Evolutionary conservation across 768 basidiomycete genomes (phyloP).

Genomic region (Chlorophyllum brunneum): DNA sequence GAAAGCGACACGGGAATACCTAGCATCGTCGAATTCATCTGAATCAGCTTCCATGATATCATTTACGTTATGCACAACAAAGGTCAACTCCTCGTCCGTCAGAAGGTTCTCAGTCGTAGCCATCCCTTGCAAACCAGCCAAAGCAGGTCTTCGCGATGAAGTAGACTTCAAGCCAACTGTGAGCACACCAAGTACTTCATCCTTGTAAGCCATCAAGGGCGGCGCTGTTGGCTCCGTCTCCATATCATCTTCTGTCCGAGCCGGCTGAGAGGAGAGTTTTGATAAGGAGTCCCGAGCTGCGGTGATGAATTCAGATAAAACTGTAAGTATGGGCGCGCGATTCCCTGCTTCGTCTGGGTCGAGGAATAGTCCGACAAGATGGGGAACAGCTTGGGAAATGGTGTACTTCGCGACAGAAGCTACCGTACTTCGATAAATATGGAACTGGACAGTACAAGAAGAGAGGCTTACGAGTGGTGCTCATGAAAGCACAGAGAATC

Average conservation of each 20-base stretch:
- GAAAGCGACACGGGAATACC: conserved; percentile 28
- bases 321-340: conserved; percentile 60
- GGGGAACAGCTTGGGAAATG: conserved; percentile 64
- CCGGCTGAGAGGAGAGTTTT: conserved; percentile 9
- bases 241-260: conserved; percentile 9
- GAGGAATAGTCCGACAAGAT: conserved; percentile 73
- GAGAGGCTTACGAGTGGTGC: conserved; percentile 65
- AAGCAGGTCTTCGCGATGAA: conserved; percentile 51
- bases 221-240: conserved; percentile 15
- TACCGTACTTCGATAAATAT: conserved; percentile 23
- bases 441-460: not conserved
- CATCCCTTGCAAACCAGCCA: conserved; percentile 64
- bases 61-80: conserved; percentile 72
- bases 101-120: conserved; percentile 63
- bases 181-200: conserved; percentile 66
- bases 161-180: conserved; percentile 52
- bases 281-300: conserved; percentile 44
- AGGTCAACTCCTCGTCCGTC: conserved; percentile 69
- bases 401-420: conserved; percentile 69
- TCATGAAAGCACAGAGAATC: conserved; percentile 71
- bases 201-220: conserved; percentile 62
- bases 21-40: conserved; percentile 52
- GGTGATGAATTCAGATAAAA: conserved; percentile 63
- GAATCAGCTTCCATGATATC: conserved; percentile 56
- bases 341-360: conserved; percentile 65